A percentile compares a stretch with the other conserved stretches of the same genome.
These are phyloP conservation scores for Claviceps paspali DNA, from an alignment of 2,329 filamentous ascomycete species.

Conservation along the genomic window DNA sequence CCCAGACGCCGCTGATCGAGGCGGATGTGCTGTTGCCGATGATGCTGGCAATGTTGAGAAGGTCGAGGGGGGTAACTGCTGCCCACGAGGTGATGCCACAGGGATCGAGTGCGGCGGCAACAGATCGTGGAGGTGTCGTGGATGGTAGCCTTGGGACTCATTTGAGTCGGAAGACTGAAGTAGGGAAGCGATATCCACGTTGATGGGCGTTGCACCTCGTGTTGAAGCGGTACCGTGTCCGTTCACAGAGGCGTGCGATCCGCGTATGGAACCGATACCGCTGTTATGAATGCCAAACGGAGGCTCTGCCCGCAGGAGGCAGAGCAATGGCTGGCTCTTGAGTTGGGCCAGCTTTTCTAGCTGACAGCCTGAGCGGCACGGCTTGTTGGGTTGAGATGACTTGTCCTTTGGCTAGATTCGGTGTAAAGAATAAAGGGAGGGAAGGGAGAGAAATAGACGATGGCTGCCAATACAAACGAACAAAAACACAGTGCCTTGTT, in stretches of 20 bases:
- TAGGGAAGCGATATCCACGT: conserved; percentile 89
- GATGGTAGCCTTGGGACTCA: conserved; percentile 44
- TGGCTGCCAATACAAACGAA: too few species aligned
- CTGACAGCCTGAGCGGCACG: conserved; percentile 11
- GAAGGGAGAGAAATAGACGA: too few species aligned
- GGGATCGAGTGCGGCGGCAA: conserved; percentile 10
- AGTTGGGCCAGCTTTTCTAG: conserved; percentile 25
- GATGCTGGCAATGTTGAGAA: neutral
- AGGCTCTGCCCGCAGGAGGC: conserved; percentile 26
- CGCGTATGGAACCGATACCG: conserved; percentile 15
- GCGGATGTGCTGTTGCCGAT: neutral
- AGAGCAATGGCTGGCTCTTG: conserved; percentile 25
- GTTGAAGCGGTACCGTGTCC: conserved; percentile 12
- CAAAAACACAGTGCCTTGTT: conserved; percentile 3
- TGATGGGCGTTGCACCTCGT: conserved; percentile 38
- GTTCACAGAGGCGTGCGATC: conserved; percentile 15
- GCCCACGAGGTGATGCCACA: conserved; percentile 9
- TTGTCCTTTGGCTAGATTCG: neutral
- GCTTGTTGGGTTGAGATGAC: conserved; percentile 2
- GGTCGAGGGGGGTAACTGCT: conserved; percentile 7
- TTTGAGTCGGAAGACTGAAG: conserved; percentile 62
- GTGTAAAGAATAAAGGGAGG: too few species aligned
- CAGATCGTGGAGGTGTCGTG: conserved; percentile 12
- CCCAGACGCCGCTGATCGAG: conserved; percentile 16
- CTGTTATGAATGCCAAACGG: conserved; percentile 15